A percentile compares a stretch with the other conserved stretches of the same genome.
Conservation (phyloP, 2,329 filamentous ascomycete species). For the Penicillium freii region DNA sequence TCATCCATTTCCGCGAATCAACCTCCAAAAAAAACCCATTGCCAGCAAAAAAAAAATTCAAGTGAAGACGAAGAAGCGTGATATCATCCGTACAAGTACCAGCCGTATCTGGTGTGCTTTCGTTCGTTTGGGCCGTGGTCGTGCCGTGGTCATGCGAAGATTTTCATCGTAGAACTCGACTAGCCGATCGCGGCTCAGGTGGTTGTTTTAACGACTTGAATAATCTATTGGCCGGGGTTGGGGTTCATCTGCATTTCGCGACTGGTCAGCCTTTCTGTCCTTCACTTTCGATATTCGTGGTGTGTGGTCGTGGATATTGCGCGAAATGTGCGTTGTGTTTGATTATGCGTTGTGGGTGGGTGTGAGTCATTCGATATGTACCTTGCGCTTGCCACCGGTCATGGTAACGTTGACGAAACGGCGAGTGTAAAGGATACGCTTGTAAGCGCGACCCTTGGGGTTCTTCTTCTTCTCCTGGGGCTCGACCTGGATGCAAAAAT, state of each 20-base stretch:
- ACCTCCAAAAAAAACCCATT: conserved; percentile 24
- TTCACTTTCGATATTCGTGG: conserved; percentile 9
- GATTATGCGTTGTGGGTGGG: conserved; percentile 26
- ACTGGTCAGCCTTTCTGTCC: conserved; percentile 19
- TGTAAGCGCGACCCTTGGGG: conserved; percentile 96
- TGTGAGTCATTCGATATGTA: conserved; percentile 43
- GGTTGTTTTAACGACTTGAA: conserved; percentile 24
- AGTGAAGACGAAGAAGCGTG: conserved; percentile 30
- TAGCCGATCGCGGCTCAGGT: conserved; percentile 23
- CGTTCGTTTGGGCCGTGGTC: conserved; percentile 26
- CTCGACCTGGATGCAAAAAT: conserved; percentile 27
- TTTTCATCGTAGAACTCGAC: conserved; percentile 25
- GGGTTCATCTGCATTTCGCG: conserved; percentile 69
- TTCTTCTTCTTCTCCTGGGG: conserved; percentile 83
- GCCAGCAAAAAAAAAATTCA: conserved; percentile 26
- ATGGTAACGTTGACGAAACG: conserved; percentile 98
- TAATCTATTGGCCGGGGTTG: conserved; percentile 69
- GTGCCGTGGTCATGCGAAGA: conserved; percentile 22
- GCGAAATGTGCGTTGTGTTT: conserved; percentile 1
- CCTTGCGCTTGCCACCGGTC: conserved; percentile 98
- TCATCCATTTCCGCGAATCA: conserved; percentile 21
- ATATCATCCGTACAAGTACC: conserved; percentile 33
- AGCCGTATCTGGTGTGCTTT: conserved; percentile 27
- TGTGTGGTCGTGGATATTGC: conserved; percentile 5
- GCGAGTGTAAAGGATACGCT: conserved; percentile 93